A percentile compares a stretch with the other conserved stretches of the same genome.
phyloP scores from a whole-genome alignment of 306 rosid genomes.

The Acacia melanoxylon region DNA sequence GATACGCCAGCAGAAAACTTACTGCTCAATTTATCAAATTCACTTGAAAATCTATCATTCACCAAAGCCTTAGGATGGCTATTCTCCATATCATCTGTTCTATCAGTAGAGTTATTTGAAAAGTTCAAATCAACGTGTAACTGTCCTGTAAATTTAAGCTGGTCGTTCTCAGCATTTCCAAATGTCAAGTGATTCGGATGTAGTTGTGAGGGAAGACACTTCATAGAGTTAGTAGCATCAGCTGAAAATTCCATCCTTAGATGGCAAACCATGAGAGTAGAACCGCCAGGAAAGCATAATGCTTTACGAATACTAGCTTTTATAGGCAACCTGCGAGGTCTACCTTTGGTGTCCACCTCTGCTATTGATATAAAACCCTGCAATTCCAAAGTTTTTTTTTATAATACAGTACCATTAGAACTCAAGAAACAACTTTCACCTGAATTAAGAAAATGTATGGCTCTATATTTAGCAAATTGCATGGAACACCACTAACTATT shows the following conservation, averaged over 20 bases:
- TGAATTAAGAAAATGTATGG: not conserved
- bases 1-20: constrained; percentile 9
- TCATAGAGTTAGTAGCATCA: constrained; percentile 39
- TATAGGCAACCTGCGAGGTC: constrained; percentile 67
- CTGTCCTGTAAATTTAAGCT: constrained; percentile 30
- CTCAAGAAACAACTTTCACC: constrained; percentile 25
- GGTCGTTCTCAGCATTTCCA: constrained; percentile 35
- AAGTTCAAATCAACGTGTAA: constrained; percentile 34
- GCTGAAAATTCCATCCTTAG: constrained; percentile 48
- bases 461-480: constrained; percentile 12
- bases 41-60: constrained; percentile 35
- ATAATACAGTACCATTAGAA: constrained; percentile 23
- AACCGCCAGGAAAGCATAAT: constrained; percentile 90
- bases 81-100: constrained; percentile 22
- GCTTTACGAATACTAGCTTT: constrained; percentile 76
- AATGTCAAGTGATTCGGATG: constrained; percentile 38
- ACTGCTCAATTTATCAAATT: constrained; percentile 43
- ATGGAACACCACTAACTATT: not conserved
- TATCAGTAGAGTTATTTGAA: constrained; percentile 25
- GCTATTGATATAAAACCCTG: constrained; percentile 86
- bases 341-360: constrained; percentile 76
- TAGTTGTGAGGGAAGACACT: constrained; percentile 44
- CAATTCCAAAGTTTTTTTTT: not conserved
- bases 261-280: constrained; percentile 84
- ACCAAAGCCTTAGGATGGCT: constrained; percentile 35